Conservation (phyloP, 495 filamentous ascomycete species). For the Neurospora sp. region DNA sequence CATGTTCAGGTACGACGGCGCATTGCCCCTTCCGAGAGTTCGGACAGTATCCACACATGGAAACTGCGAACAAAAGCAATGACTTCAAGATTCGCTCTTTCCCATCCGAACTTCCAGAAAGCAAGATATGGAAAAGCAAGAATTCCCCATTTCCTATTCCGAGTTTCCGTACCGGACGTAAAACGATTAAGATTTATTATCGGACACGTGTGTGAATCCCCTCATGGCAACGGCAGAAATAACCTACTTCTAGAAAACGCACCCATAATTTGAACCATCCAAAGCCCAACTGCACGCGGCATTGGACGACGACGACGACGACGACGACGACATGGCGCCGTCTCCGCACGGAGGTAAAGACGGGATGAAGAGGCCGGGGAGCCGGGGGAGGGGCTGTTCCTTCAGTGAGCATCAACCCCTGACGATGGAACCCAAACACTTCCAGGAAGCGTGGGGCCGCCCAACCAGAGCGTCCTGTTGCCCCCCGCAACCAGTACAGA, state of each 20-base stretch:
- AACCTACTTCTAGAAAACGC: background rate
- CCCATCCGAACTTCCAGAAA: background rate
- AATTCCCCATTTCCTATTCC: background rate
- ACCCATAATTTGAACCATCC: background rate
- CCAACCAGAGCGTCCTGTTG: constrained; percentile 1
- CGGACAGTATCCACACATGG: too few species aligned
- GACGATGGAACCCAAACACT: background rate
- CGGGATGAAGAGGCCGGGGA: background rate
- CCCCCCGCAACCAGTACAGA: constrained; percentile 3
- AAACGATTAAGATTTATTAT: background rate
- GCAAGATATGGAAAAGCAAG: background rate
- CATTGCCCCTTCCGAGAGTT: too few species aligned
- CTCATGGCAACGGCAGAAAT: background rate
- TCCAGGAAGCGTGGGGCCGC: background rate
- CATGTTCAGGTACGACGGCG: background rate
- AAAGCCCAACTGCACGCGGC: background rate
- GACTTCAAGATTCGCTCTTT: background rate
- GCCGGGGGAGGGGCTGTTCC: background rate
- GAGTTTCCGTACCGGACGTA: background rate
- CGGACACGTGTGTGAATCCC: background rate
- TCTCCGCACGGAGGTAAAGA: background rate
- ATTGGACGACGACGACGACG: background rate
- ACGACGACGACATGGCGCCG: background rate
- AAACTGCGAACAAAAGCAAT: too few species aligned
- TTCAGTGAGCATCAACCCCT: background rate